Conservation (phyloP, 2,329 filamentous ascomycete species). For the Diaporthe citri region DNA sequence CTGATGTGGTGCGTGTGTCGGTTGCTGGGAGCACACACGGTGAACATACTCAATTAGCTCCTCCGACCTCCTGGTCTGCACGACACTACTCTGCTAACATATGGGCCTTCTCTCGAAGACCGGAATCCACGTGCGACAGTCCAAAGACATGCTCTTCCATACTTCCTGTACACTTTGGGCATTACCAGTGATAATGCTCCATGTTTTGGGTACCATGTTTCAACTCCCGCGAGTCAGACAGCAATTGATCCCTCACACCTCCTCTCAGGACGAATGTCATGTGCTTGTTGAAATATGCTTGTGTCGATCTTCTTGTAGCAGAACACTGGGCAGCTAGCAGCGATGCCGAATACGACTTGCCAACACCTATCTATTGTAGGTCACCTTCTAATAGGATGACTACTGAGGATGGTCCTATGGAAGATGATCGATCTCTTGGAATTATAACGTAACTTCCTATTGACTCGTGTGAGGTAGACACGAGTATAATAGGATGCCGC, state of each 20-base stretch:
- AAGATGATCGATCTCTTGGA: not conserved
- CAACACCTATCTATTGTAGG: not conserved
- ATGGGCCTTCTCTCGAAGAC: not conserved
- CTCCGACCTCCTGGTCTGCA: not conserved
- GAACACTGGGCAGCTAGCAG: not conserved
- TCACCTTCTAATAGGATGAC: too few relatives aligned
- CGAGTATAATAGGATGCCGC: not conserved
- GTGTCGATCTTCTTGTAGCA: not conserved
- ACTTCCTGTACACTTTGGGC: not conserved
- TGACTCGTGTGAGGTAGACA: not conserved
- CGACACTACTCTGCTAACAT: not conserved
- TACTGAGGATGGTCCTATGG: not conserved
- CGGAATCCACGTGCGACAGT: not conserved
- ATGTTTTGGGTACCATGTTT: not conserved
- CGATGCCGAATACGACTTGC: not conserved
- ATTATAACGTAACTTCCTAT: not conserved
- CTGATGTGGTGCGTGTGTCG: not conserved
- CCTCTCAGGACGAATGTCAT: not conserved
- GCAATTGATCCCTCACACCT: not conserved
- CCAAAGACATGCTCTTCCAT: not conserved
- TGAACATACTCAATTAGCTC: not conserved
- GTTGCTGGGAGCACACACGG: not conserved
- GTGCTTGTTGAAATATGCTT: not conserved
- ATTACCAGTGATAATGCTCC: not conserved
- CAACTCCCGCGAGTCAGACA: conserved; percentile 18